Percentiles rank a stretch among this genome's conserved stretches.
phyloP scores from a whole-genome alignment of 768 basidiomycete genomes.

The Sporobolomyces phaffii region DNA sequence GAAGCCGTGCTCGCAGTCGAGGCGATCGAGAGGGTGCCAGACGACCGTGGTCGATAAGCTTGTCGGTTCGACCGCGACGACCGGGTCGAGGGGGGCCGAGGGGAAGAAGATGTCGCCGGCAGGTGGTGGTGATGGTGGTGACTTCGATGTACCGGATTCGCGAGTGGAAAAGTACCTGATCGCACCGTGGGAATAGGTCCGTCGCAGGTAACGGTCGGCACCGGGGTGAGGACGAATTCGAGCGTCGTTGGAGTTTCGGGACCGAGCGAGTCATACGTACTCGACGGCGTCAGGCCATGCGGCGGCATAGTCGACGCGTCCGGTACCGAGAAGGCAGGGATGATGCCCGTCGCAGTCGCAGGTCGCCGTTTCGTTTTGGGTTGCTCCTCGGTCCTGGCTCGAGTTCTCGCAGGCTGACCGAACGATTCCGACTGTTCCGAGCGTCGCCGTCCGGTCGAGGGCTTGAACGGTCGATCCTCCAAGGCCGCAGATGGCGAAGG shows the following conservation, averaged over 20 bases:
- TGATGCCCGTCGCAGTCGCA: not conserved
- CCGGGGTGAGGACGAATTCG: slow-evolving; percentile 7
- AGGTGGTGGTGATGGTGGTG: too few species aligned
- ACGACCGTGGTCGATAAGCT: slow-evolving; percentile 5
- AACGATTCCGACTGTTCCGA: slow-evolving; percentile 13
- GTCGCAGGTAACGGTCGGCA: not conserved
- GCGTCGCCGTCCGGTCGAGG: slow-evolving; percentile 9
- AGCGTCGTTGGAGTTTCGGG: slow-evolving; percentile 19
- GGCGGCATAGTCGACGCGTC: not conserved
- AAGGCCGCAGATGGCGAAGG: not conserved
- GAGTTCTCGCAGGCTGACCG: slow-evolving; percentile 14
- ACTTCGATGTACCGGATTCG: not conserved
- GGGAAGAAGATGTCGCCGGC: too few species aligned
- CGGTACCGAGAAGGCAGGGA: not conserved
- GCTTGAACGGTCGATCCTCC: not conserved
- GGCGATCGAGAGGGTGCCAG: slow-evolving; percentile 16
- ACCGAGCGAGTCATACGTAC: slow-evolving; percentile 27
- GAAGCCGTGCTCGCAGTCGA: slow-evolving; percentile 6
- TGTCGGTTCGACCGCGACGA: not conserved
- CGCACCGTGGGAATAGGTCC: not conserved
- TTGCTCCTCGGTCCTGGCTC: slow-evolving; percentile 2
- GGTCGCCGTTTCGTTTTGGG: slow-evolving; percentile 6
- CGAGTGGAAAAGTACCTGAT: not conserved
- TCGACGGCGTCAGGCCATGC: slow-evolving; percentile 18
- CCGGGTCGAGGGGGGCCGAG: not conserved